Evolutionary conservation across 768 basidiomycete species (phyloP).

Genomic region (Porphyrellus cyaneotinctus): DNA sequence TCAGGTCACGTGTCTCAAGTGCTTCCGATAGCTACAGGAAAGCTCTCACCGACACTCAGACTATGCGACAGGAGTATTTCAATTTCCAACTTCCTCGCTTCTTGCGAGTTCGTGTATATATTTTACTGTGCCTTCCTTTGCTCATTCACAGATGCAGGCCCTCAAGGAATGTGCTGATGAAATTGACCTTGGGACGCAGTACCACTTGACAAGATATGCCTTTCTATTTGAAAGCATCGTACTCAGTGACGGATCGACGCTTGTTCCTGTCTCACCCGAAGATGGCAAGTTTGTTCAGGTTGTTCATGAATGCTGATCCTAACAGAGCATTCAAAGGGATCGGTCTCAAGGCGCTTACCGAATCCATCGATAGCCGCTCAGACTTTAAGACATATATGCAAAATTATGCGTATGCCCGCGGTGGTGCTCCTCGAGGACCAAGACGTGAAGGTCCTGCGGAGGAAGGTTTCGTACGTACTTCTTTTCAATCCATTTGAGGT

Average conservation of each 20-base stretch:
- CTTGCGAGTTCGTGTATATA: constrained; percentile 63
- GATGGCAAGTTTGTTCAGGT: constrained; percentile 48
- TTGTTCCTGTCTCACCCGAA: constrained; percentile 68
- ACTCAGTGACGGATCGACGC: constrained; percentile 80
- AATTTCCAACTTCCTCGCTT: constrained; percentile 95
- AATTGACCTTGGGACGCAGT: constrained; percentile 96
- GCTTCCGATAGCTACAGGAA: constrained; percentile 89
- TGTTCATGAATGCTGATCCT: background rate
- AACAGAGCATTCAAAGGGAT: constrained; percentile 36
- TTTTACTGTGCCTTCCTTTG: background rate
- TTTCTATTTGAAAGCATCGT: constrained; percentile 91
- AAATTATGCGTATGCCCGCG: constrained; percentile 90
- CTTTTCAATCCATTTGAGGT: constrained; percentile 2
- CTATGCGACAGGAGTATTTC: constrained; percentile 94
- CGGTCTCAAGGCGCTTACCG: constrained; percentile 83
- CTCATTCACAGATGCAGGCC: constrained; percentile 43
- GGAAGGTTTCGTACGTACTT: constrained; percentile 84
- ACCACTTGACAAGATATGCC: constrained; percentile 91
- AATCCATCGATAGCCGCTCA: constrained; percentile 88
- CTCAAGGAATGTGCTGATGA: constrained; percentile 96
- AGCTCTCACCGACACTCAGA: constrained; percentile 83
- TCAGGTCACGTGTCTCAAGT: constrained; percentile 76
- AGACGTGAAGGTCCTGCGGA: constrained; percentile 85
- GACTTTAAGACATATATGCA: constrained; percentile 99
- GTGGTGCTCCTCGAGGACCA: constrained; percentile 62